Percentiles rank a stretch among this genome's conserved stretches.
Conservation (phyloP, 2,329 filamentous ascomycete genomes). For the Fonsecaea monophora region DNA sequence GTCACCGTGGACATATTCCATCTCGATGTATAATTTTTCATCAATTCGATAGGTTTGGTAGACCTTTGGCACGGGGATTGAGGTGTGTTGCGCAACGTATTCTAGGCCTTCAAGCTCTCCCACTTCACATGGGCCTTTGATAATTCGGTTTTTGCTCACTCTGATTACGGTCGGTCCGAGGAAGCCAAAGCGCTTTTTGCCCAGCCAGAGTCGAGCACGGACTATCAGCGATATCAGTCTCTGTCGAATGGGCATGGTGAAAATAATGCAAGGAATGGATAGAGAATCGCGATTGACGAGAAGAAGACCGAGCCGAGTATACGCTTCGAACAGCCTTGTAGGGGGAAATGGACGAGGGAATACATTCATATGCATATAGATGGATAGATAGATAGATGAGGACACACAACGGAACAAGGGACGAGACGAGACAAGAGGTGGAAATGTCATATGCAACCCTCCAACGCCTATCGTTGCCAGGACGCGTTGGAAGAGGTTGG, state of each 20-base stretch:
- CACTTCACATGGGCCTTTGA: slow-evolving; percentile 25
- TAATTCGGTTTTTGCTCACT: slow-evolving; percentile 31
- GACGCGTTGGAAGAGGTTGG: background rate
- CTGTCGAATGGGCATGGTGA: background rate
- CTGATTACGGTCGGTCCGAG: background rate
- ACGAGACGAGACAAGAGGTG: no score
- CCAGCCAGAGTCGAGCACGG: background rate
- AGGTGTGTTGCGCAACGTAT: background rate
- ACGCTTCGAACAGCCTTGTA: no score
- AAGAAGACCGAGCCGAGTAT: no score
- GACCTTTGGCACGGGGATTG: background rate
- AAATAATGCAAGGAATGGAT: no score
- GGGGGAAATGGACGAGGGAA: no score
- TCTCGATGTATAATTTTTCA: background rate
- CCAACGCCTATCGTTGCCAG: no score
- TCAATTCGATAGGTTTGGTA: background rate
- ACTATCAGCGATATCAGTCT: background rate
- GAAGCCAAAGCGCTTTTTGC: background rate
- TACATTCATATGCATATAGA: no score
- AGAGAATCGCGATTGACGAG: no score
- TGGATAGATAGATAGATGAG: no score
- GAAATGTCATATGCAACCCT: no score
- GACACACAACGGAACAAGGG: no score
- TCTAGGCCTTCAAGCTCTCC: slow-evolving; percentile 12
- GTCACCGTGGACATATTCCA: background rate